Percentiles rank a stretch among this genome's conserved stretches.
These are phyloP conservation scores for Malassezia japonica DNA, from an alignment of 1,284 basidiomycete species.

Conservation along the genomic window DNA sequence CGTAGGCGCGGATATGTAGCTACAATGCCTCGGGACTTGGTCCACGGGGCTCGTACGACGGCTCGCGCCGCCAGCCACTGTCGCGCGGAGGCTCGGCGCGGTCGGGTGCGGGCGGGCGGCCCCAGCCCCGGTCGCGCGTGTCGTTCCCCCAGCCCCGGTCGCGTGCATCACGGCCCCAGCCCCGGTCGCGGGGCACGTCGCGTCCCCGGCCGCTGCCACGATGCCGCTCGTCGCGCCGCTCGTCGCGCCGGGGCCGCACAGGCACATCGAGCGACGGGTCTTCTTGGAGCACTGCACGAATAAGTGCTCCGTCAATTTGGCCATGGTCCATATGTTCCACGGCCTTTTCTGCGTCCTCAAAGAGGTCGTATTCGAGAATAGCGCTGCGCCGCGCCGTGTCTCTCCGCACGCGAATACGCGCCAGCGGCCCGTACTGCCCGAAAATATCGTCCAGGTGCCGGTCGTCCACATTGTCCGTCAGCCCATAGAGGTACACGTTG, in stretches of 20 bases:
- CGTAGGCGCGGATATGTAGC: neutral
- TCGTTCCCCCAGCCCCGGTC: no score
- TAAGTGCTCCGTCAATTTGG: conserved; percentile 28
- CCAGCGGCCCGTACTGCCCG: conserved; percentile 21
- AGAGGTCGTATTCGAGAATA: conserved; percentile 16
- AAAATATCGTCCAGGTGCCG: conserved; percentile 28
- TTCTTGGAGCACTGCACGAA: neutral
- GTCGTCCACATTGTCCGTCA: conserved; percentile 20
- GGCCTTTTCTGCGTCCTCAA: conserved; percentile 21
- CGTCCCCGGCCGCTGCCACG: no score
- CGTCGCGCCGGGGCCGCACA: no score
- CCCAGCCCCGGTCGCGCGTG: no score
- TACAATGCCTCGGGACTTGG: no score
- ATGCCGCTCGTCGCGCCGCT: neutral
- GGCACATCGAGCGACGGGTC: neutral
- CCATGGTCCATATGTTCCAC: conserved; percentile 28
- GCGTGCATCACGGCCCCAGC: no score
- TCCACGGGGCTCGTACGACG: no score
- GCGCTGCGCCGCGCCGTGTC: conserved; percentile 6
- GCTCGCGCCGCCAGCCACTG: no score
- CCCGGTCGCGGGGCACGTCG: no score
- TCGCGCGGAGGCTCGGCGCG: no score
- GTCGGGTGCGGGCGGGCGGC: no score
- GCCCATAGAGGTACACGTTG: conserved; percentile 16
- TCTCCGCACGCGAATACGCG: neutral